Percentiles rank a stretch among this genome's conserved stretches.
Conservation (phyloP, 495 filamentous ascomycete genomes). For the Aspergillus hancockii region DNA sequence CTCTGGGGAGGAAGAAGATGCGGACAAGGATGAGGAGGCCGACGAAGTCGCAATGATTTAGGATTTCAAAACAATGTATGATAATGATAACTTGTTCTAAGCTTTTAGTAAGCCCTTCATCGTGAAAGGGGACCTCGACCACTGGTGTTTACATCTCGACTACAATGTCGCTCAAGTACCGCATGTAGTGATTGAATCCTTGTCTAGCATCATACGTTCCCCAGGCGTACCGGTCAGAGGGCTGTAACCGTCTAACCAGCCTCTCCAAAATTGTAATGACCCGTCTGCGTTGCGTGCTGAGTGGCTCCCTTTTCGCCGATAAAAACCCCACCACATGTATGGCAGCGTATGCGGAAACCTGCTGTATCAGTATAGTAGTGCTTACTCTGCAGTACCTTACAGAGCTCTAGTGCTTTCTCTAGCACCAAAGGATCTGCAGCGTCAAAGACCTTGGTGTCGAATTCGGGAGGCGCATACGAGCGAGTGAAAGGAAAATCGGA, state of each 20-base stretch:
- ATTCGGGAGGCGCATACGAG: slow-evolving; percentile 62
- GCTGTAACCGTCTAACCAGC: slow-evolving; percentile 29
- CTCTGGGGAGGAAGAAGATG: slow-evolving; percentile 40
- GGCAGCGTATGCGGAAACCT: slow-evolving; percentile 80
- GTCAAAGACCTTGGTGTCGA: slow-evolving; percentile 79
- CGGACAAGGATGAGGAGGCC: slow-evolving; percentile 36
- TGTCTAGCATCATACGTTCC: too few relatives aligned
- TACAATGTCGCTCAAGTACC: neutral
- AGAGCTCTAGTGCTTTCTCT: slow-evolving; percentile 68
- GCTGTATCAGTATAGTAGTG: slow-evolving; percentile 93
- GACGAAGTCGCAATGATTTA: slow-evolving; percentile 51
- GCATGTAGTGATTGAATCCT: too few relatives aligned
- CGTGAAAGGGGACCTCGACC: neutral
- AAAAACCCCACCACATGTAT: slow-evolving; percentile 68
- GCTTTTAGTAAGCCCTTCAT: neutral
- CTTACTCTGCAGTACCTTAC: slow-evolving; percentile 63
- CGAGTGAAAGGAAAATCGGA: slow-evolving; percentile 57
- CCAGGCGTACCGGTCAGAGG: too few relatives aligned
- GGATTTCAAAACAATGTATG: slow-evolving; percentile 21
- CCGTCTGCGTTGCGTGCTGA: slow-evolving; percentile 65
- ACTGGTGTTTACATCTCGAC: neutral
- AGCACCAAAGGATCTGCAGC: slow-evolving; percentile 68
- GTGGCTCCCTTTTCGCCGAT: slow-evolving; percentile 72
- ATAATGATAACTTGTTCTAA: neutral
- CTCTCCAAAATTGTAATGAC: slow-evolving; percentile 76